Conservation (phyloP, 768 basidiomycete genomes). For the Mycena vulgaris region DNA sequence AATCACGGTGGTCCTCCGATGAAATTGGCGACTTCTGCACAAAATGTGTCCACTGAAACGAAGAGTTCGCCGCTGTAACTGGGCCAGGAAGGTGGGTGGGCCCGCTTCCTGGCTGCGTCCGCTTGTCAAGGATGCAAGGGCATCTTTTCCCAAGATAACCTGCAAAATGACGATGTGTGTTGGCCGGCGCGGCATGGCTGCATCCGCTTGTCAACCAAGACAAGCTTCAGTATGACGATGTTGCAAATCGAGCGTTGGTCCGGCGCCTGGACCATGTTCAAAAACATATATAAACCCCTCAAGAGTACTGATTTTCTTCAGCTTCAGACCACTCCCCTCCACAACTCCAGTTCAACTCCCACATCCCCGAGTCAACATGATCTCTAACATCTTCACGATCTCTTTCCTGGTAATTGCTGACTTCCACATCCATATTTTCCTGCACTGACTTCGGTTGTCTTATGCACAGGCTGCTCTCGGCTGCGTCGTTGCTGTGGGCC, state of each 20-base stretch:
- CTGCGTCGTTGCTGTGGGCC: conserved; percentile 1
- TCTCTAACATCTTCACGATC: background rate
- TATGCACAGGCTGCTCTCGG: background rate
- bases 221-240: background rate
- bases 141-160: too few species aligned
- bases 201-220: background rate
- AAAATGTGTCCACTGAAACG: background rate
- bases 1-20: background rate
- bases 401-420: background rate
- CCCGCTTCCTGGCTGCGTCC: background rate
- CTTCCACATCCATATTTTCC: background rate
- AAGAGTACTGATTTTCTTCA: background rate
- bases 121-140: background rate
- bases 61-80: background rate
- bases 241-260: too few species aligned
- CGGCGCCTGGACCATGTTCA: too few species aligned
- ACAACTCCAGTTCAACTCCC: background rate
- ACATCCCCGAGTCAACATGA: background rate
- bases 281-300: background rate
- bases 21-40: background rate
- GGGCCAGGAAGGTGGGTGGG: background rate
- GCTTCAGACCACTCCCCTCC: background rate
- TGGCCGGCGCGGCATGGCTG: too few species aligned
- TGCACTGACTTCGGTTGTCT: background rate
- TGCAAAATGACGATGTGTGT: too few species aligned